Percentiles rank a stretch among this genome's conserved stretches.
These are phyloP conservation scores for Chytridium lagenaria DNA, from an alignment of 371 early-diverging fungal genomes.

Conservation along the genomic window DNA sequence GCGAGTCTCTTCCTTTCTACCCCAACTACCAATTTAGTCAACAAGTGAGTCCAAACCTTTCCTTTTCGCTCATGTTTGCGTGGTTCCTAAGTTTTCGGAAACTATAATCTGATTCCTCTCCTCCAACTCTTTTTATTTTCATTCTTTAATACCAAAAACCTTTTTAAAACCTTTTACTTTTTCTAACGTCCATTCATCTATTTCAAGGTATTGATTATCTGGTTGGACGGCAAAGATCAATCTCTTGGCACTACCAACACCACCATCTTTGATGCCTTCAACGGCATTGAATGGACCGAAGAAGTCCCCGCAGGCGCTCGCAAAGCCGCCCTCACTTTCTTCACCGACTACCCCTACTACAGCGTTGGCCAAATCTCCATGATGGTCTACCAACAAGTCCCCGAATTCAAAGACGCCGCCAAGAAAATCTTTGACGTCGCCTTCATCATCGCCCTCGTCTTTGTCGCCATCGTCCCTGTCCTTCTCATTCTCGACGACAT, in stretches of 20 bases:
- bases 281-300: background rate
- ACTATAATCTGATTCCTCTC: too few species aligned
- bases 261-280: background rate
- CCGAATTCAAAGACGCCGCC: background rate
- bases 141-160: too few species aligned
- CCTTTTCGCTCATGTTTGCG: too few species aligned
- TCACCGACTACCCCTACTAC: slow-evolving; percentile 11
- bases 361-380: slow-evolving; percentile 3
- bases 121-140: too few species aligned
- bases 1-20: background rate
- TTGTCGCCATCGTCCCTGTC: slow-evolving; percentile 1
- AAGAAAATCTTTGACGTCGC: background rate
- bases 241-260: background rate
- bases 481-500: slow-evolving; percentile 12
- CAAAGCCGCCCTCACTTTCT: background rate
- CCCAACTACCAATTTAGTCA: background rate
- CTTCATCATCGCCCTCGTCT: background rate
- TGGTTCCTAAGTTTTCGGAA: too few species aligned
- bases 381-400: background rate
- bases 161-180: background rate
- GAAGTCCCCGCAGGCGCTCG: background rate
- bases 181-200: background rate
- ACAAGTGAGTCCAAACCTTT: background rate
- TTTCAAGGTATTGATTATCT: background rate
- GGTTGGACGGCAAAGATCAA: background rate